Evolutionary conservation across 1,139 yeast species (phyloP).

Genomic region (Saccharomyces hybrid): DNA sequence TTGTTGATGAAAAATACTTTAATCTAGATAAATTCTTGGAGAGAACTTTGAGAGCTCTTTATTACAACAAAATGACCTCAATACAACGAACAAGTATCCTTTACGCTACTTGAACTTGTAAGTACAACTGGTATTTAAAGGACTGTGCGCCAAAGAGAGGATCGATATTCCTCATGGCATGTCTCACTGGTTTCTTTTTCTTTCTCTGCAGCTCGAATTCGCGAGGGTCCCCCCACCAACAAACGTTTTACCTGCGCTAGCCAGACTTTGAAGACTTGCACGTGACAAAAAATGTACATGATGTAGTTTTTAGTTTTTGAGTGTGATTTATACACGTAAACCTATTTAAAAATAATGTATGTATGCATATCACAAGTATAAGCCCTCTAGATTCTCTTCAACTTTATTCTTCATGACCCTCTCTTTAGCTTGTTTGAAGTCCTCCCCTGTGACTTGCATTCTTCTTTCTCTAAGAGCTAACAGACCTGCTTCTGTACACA

Average conservation of each 20-base stretch:
- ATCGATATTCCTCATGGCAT: not conserved
- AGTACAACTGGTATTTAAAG: not conserved
- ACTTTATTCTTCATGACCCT: conserved; percentile 96
- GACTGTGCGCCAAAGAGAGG: not conserved
- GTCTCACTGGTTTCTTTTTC: not conserved
- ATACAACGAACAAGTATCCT: not conserved
- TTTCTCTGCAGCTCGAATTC: not conserved
- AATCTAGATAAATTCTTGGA: not conserved
- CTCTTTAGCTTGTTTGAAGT: conserved; percentile 91
- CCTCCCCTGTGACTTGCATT: conserved; percentile 95
- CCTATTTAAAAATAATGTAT: conserved; percentile 14
- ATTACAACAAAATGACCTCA: not conserved
- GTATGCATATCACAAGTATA: conserved; percentile 52
- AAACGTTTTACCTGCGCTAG: not conserved
- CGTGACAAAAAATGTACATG: not conserved
- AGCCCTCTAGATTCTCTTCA: conserved; percentile 93
- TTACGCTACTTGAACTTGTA: not conserved
- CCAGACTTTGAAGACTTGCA: not conserved
- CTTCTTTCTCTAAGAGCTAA: conserved; percentile 94
- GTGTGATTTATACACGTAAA: conserved; percentile 28
- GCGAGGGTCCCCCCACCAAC: not conserved
- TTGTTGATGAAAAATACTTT: not conserved
- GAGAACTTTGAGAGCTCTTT: not conserved
- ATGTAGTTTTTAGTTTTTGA: not conserved
- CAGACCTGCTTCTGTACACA: conserved; percentile 96